Evolutionary conservation across 1,284 basidiomycete species (phyloP).

Genomic region (Ustilago loliicola): DNA sequence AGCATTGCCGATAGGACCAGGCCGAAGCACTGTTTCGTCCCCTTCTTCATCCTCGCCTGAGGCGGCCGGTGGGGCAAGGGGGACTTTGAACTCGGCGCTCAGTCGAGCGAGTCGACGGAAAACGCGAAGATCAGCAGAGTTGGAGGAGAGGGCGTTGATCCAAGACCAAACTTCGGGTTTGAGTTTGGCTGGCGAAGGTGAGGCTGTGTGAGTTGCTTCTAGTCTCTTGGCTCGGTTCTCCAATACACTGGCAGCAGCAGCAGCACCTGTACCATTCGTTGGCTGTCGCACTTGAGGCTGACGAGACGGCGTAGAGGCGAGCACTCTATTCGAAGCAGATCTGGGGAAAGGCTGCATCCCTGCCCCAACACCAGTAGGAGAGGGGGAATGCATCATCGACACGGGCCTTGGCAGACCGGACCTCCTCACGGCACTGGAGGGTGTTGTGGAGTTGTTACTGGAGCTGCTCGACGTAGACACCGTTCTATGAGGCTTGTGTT

Average conservation of each 20-base stretch:
- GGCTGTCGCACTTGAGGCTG: not conserved
- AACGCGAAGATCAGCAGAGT: slow-evolving; percentile 36
- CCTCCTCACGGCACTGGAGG: slow-evolving; percentile 18
- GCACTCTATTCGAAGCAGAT: slow-evolving; percentile 23
- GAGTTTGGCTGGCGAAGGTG: slow-evolving; percentile 49
- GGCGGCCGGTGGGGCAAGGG: not conserved
- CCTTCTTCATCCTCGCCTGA: slow-evolving; percentile 17
- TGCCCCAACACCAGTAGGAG: slow-evolving; percentile 5
- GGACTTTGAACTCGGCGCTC: slow-evolving; percentile 48
- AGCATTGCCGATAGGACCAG: slow-evolving; percentile 20
- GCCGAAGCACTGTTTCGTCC: slow-evolving; percentile 30
- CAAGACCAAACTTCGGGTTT: slow-evolving; percentile 52
- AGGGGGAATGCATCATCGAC: slow-evolving; percentile 46
- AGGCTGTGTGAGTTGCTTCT: slow-evolving; percentile 2
- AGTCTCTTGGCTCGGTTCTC: slow-evolving; percentile 44
- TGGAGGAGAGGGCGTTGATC: slow-evolving; percentile 34
- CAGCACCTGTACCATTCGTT: not conserved
- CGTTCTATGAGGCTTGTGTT: slow-evolving; percentile 17
- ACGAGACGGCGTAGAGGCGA: slow-evolving; percentile 20
- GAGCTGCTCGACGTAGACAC: slow-evolving; percentile 36
- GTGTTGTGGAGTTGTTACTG: slow-evolving; percentile 6
- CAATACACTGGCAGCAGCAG: slow-evolving; percentile 11
- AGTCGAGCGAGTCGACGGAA: slow-evolving; percentile 51
- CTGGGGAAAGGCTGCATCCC: slow-evolving; percentile 17
- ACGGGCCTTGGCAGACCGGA: slow-evolving; percentile 53